Evolutionary conservation across 208 protist genomes (phyloP).

Genomic region (Balamuthia mandrillaris): DNA sequence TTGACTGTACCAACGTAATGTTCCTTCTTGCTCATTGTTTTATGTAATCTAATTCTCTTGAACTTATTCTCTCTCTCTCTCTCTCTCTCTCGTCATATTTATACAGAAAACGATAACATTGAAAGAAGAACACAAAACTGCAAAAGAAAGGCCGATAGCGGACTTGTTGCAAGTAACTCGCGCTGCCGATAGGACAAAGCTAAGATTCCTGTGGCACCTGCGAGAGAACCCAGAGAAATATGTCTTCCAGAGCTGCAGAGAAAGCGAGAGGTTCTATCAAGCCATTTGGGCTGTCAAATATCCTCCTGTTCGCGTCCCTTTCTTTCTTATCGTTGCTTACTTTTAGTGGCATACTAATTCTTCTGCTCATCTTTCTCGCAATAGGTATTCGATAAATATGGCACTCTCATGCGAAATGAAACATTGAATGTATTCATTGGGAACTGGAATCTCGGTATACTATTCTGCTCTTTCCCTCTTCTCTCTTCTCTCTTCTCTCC

Average conservation of each 20-base stretch:
- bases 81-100: not conserved
- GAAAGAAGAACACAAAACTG: not conserved
- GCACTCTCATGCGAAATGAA: not conserved
- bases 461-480: not conserved
- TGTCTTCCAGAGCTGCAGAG: not conserved
- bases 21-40: no score
- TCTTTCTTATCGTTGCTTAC: not conserved
- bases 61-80: not conserved
- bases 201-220: conserved; percentile 15
- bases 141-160: not conserved
- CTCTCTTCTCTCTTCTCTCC: not conserved
- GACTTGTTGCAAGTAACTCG: not conserved
- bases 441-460: conserved; percentile 29
- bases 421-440: conserved; percentile 36
- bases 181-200: not conserved
- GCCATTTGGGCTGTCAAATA: conserved; percentile 29
- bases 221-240: conserved; percentile 8
- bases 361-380: not conserved
- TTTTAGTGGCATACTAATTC: not conserved
- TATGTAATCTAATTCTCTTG: no score
- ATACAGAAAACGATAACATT: not conserved
- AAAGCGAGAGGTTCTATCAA: conserved; percentile 35
- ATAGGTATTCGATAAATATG: not conserved
- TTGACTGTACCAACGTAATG: not conserved
- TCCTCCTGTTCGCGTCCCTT: not conserved